Base-by-base conservation (phyloP, 1,139 yeast species). In the Saccharomyces hybrid region DNA sequence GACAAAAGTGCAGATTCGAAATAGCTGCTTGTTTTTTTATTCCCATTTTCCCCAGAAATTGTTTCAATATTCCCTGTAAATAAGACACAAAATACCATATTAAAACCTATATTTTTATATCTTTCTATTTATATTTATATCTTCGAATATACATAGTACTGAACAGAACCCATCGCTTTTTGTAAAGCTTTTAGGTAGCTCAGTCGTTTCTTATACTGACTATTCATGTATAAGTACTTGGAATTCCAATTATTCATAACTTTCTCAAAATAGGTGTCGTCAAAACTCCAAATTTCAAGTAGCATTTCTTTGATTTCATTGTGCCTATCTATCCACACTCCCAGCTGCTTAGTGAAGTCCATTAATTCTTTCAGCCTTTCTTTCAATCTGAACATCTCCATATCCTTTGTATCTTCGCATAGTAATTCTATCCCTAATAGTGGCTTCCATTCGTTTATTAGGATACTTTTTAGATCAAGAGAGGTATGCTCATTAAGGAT, bases 201-300 rank as follows among this genome's bases (percentile, higher is more conserved):
- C 38, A 61, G 60, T 53, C 68, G 68, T 57, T 70, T 71, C 34
- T 69, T 63, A 51, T 64, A 67, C 53, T 73, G 74, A 52, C 61
- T 65, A 51, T 66, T 66, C 51, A 74, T 54, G 53, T 67, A 70
- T 23, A 69, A 63, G 50, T 74, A 73, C 53, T 70, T 74, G 42
- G 63, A 65, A 52, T 71, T 69, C 78, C 78, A 74, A 52, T 73
- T 74, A 47, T 64, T 66, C 72, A 72, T 68, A 1, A 72, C 74
- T 4, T 56, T 41, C 9, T 70, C 70, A 51, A 67, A 68, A 4
- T 51, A 52, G 5, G 46, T 42, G 1, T 61, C 51, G 6, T 54
- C 16, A 38, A 38, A 38, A 61, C 71, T 62, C 81, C 83, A 70
- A 68, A 71, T 63, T 70, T 71, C 57, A 11, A 66, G 61, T 52